phyloP scores from a whole-genome alignment of 148 eudicot species.

The Spergularia bocconei region DNA sequence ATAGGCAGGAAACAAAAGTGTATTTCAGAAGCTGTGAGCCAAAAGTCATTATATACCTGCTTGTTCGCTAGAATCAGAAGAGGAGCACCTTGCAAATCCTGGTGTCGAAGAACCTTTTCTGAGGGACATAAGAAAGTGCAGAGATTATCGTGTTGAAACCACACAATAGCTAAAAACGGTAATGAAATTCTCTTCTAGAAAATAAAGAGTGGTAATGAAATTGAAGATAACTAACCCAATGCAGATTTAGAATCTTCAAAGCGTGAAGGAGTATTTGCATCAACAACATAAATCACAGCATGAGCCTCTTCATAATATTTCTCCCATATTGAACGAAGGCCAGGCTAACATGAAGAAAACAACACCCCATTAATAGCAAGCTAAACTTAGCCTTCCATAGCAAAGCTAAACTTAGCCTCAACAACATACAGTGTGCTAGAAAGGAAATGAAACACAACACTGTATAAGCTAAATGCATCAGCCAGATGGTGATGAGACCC shows the following conservation, averaged over 20 bases:
- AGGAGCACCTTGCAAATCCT: constrained; percentile 97
- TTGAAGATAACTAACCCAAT: constrained; percentile 53
- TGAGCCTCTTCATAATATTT: constrained; percentile 99
- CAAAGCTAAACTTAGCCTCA: constrained; percentile 4
- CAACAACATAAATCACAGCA: constrained; percentile 90
- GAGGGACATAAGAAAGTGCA: constrained; percentile 15
- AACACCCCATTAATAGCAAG: constrained; percentile 11
- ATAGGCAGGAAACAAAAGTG: not conserved
- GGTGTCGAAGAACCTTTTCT: constrained; percentile 95
- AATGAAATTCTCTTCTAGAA: not conserved
- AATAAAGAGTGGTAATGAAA: too few species aligned
- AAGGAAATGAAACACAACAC: not conserved
- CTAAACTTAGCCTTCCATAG: not conserved
- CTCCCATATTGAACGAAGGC: constrained; percentile 99
- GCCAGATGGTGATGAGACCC: not conserved
- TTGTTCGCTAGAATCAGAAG: constrained; percentile 91
- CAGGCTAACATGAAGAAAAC: constrained; percentile 50
- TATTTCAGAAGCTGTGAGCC: not conserved
- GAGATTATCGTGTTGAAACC: not conserved
- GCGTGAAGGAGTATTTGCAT: constrained; percentile 81
- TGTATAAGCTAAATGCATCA: not conserved
- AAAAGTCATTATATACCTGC: constrained; percentile 51
- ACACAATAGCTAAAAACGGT: not conserved
- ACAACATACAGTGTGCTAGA: not conserved
- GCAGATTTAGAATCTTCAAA: constrained; percentile 96